Evolutionary conservation across 164 flowering plant genomes (phyloP).

Genomic region (Vitis vinifera): ASM3070453v1 NC_081810.1:7247501-7248000

Average conservation of each 20-base stretch:
- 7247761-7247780: not conserved
- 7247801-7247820: not conserved
- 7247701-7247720: not conserved
- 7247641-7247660: no score
- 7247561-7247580: no score
- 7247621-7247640: no score
- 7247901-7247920: slow-evolving; percentile 43
- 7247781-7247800: not conserved
- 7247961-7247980: slow-evolving; percentile 58
- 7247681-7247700: not conserved
- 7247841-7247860: slow-evolving; percentile 5
- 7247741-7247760: not conserved
- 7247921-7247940: slow-evolving; percentile 61
- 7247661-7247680: no score
- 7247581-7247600: no score
- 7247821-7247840: not conserved
- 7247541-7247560: no score
- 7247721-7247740: not conserved
- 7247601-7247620: no score
- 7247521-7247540: no score
- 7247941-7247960: slow-evolving; percentile 54
- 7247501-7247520: no score
- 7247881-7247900: slow-evolving; percentile 54
- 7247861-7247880: slow-evolving; percentile 21
- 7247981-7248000: slow-evolving; percentile 41